phyloP scores from a whole-genome alignment of 1,284 basidiomycete genomes.

The Agroathelia rolfsii region DNA sequence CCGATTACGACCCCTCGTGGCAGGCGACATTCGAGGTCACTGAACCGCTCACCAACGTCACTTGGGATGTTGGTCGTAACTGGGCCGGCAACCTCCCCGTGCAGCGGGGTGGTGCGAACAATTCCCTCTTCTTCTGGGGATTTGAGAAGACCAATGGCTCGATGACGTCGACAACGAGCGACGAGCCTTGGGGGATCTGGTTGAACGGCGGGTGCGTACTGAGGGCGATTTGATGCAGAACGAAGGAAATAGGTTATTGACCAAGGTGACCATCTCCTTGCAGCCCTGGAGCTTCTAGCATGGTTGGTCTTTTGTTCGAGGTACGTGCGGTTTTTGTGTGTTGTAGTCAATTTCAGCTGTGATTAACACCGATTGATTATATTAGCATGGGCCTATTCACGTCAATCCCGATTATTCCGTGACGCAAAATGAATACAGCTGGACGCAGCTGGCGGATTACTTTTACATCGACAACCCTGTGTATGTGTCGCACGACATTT shows the following conservation, averaged over 20 bases:
- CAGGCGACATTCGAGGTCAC: conserved; percentile 45
- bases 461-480: conserved; percentile 71
- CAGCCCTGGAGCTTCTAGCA: conserved; percentile 62
- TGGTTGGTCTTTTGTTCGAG: conserved; percentile 55
- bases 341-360: not conserved
- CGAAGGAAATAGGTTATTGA: not conserved
- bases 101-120: conserved; percentile 49
- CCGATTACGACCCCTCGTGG: too few relatives aligned
- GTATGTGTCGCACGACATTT: too few relatives aligned
- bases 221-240: not conserved
- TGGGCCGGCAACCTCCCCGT: conserved; percentile 65
- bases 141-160: conserved; percentile 55
- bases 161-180: conserved; percentile 31
- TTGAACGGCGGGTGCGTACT: conserved; percentile 55
- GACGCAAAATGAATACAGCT: conserved; percentile 42
- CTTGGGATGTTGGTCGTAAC: conserved; percentile 42
- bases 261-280: conserved; percentile 6
- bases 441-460: conserved; percentile 52
- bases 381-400: conserved; percentile 58
- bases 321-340: conserved; percentile 22
- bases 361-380: not conserved
- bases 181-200: conserved; percentile 69
- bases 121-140: conserved; percentile 67
- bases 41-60: conserved; percentile 49
- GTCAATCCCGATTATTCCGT: conserved; percentile 39